Evolutionary conservation across 1,284 basidiomycete genomes (phyloP).

Genomic region (Sutorius eximius): DNA sequence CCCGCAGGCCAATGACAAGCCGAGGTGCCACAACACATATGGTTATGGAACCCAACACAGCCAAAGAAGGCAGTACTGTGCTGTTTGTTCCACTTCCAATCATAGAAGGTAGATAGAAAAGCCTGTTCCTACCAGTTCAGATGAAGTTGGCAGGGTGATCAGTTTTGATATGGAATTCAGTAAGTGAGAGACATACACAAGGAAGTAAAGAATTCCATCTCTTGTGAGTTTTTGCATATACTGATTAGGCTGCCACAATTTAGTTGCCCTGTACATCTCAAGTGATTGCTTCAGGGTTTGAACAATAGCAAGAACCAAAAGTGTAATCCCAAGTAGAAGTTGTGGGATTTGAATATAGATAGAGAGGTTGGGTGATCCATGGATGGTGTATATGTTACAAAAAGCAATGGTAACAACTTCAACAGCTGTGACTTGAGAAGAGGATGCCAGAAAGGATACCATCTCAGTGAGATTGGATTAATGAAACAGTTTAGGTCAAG

Average conservation of each 20-base stretch:
- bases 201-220: not conserved
- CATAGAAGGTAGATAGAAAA: not conserved
- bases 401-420: too few species aligned
- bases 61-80: not conserved
- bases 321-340: not conserved
- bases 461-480: too few species aligned
- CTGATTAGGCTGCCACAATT: not conserved
- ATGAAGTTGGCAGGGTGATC: too few species aligned
- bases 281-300: not conserved
- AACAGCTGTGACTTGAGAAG: too few species aligned
- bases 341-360: too few species aligned
- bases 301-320: not conserved
- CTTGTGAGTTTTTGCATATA: not conserved
- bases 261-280: not conserved
- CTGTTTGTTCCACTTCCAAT: not conserved
- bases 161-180: not conserved
- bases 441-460: too few species aligned
- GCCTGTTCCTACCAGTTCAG: not conserved
- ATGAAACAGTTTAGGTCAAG: not conserved
- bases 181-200: not conserved
- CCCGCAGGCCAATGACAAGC: not conserved
- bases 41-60: fast-evolving
- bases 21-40: not conserved
- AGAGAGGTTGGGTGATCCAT: not conserved
- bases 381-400: too few species aligned